These are phyloP conservation scores for Rhizopogon rudus DNA, from an alignment of 768 basidiomycete genomes.

Conservation along the genomic window DNA sequence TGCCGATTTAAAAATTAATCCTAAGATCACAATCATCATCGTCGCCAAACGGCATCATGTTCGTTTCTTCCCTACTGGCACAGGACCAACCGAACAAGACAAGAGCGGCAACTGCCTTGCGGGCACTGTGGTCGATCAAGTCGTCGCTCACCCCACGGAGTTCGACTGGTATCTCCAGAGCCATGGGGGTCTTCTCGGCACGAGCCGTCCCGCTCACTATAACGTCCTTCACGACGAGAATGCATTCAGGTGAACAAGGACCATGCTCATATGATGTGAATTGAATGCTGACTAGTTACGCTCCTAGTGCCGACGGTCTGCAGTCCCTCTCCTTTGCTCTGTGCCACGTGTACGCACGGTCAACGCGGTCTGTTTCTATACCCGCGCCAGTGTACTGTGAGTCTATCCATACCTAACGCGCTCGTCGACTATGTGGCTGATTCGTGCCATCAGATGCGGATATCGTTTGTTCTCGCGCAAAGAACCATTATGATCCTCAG, in stretches of 20 bases:
- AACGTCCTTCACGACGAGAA: constrained; percentile 44
- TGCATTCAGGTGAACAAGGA: constrained; percentile 46
- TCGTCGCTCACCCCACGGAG: constrained; percentile 64
- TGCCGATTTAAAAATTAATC: constrained; percentile 46
- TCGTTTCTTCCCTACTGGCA: constrained; percentile 45
- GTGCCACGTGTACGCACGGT: constrained; percentile 77
- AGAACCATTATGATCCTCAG: constrained; percentile 73
- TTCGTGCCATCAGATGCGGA: constrained; percentile 55
- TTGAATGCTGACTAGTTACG: constrained; percentile 5
- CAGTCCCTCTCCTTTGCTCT: constrained; percentile 71
- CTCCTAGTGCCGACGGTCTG: constrained; percentile 53
- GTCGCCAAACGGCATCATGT: constrained; percentile 61
- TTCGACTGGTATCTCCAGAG: constrained; percentile 78
- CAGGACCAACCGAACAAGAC: constrained; percentile 42
- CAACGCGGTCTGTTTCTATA: constrained; percentile 78
- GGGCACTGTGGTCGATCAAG: constrained; percentile 72
- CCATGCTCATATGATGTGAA: not conserved
- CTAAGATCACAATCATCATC: constrained; percentile 70
- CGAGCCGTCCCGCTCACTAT: constrained; percentile 64
- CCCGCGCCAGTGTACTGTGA: constrained; percentile 80
- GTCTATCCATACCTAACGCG: constrained; percentile 14
- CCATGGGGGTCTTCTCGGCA: constrained; percentile 75
- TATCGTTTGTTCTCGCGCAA: constrained; percentile 70
- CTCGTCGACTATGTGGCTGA: not conserved
- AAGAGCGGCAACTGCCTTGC: constrained; percentile 70